phyloP scores from a whole-genome alignment of 768 basidiomycete species.

The Psilocybe sp. region DNA sequence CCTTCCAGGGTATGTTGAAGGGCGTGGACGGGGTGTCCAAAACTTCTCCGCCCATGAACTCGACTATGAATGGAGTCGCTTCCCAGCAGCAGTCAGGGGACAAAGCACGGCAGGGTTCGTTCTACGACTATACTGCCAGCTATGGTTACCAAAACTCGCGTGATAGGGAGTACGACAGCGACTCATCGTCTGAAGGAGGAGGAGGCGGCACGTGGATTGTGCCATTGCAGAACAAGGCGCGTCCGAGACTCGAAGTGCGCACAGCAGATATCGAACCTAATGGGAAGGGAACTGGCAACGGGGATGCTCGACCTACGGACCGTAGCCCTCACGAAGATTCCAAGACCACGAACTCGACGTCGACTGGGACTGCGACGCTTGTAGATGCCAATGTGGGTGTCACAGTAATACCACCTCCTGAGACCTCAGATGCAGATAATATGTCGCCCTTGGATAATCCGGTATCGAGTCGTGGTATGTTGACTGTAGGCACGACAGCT shows the following conservation, averaged over 20 bases:
- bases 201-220: slow-evolving; percentile 33
- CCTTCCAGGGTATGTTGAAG: slow-evolving; percentile 18
- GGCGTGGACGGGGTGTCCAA: background rate
- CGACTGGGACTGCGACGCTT: slow-evolving; percentile 6
- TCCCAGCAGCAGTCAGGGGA: too few species aligned
- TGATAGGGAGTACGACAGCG: slow-evolving; percentile 26
- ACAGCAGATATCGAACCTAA: slow-evolving; percentile 29
- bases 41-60: too few species aligned
- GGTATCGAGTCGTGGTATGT: too few species aligned
- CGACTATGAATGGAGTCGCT: too few species aligned
- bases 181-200: slow-evolving; percentile 48
- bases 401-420: too few species aligned
- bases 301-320: background rate
- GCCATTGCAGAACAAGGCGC: slow-evolving; percentile 21
- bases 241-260: slow-evolving; percentile 42
- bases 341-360: slow-evolving; percentile 6
- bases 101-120: too few species aligned
- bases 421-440: too few species aligned
- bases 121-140: slow-evolving; percentile 6
- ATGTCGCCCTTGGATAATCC: too few species aligned
- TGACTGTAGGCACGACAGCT: background rate
- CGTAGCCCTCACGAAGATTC: slow-evolving; percentile 6
- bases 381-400: background rate
- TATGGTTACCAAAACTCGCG: slow-evolving; percentile 6
- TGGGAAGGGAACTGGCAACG: slow-evolving; percentile 6